These are phyloP conservation scores for Daldinia caldariorum DNA, from an alignment of 495 filamentous ascomycete species.

Conservation along the genomic window DNA sequence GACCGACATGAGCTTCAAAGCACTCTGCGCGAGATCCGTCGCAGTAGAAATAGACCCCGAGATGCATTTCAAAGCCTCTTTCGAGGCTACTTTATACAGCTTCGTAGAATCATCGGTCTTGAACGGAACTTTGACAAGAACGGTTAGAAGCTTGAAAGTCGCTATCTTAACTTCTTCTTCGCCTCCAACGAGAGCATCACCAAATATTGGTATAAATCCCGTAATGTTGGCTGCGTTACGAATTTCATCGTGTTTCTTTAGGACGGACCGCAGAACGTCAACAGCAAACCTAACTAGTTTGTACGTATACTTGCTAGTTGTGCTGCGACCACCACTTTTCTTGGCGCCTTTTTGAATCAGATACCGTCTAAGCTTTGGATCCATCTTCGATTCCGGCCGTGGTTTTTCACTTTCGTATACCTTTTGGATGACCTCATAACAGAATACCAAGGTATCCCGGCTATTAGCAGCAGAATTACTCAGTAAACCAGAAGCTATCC, in stretches of 20 bases:
- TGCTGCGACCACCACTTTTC: constrained; percentile 70
- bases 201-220: constrained; percentile 87
- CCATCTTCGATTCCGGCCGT: constrained; percentile 56
- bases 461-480: constrained; percentile 79
- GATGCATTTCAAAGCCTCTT: constrained; percentile 77
- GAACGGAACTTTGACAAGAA: constrained; percentile 86
- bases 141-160: constrained; percentile 80
- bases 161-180: constrained; percentile 93
- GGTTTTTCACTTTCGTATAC: constrained; percentile 71
- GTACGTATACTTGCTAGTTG: constrained; percentile 77
- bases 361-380: constrained; percentile 74
- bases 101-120: constrained; percentile 73
- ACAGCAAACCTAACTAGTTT: constrained; percentile 88
- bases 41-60: constrained; percentile 73
- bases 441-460: constrained; percentile 86
- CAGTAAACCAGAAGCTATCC: constrained; percentile 83
- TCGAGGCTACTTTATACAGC: constrained; percentile 84
- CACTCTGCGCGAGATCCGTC: constrained; percentile 82
- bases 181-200: constrained; percentile 80
- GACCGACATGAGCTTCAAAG: constrained; percentile 85
- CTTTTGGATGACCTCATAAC: constrained; percentile 90
- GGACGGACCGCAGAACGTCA: constrained; percentile 80
- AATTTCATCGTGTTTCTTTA: constrained; percentile 82
- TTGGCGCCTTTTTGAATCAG: constrained; percentile 78
- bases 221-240: constrained; percentile 79